A percentile compares a stretch with the other conserved stretches of the same genome.
Conservation (phyloP, 129 eudicot genomes). For the Smallanthus sonchifolius region DNA sequence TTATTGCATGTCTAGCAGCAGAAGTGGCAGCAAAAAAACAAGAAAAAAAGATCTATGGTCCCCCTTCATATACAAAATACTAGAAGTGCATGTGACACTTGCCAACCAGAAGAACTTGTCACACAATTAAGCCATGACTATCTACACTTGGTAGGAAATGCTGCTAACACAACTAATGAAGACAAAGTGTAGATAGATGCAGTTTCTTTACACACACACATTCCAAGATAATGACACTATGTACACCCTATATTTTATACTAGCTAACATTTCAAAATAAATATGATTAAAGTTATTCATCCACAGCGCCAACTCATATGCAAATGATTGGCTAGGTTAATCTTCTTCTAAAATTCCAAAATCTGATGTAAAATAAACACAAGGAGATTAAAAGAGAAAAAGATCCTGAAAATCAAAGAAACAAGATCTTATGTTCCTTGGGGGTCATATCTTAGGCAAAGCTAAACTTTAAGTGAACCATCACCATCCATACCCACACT, state of each 20-base stretch:
- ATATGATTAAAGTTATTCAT: constrained; percentile 7
- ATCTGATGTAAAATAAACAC: constrained; percentile 9
- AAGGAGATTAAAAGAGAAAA: neutral
- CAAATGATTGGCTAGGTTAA: neutral
- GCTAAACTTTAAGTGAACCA: constrained; percentile 20
- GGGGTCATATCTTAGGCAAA: constrained; percentile 19
- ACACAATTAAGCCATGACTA: neutral
- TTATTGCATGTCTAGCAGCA: constrained; percentile 15
- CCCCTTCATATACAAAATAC: neutral
- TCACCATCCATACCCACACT: constrained; percentile 23
- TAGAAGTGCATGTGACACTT: constrained; percentile 14
- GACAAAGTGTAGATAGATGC: constrained; percentile 7
- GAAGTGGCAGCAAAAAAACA: constrained; percentile 9
- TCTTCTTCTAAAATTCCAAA: neutral
- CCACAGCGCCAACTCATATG: neutral
- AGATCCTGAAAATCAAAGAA: neutral
- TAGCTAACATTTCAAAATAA: neutral
- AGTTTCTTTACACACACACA: neutral
- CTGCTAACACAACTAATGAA: constrained; percentile 10
- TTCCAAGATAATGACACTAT: neutral
- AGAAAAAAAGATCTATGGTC: neutral
- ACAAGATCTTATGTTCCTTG: constrained; percentile 19
- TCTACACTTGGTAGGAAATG: constrained; percentile 6
- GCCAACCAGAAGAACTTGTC: constrained; percentile 14
- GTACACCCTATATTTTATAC: neutral